These are phyloP conservation scores for Fusarium tanahbumbuense DNA, from an alignment of 2,329 filamentous ascomycete genomes.

Conservation along the genomic window DNA sequence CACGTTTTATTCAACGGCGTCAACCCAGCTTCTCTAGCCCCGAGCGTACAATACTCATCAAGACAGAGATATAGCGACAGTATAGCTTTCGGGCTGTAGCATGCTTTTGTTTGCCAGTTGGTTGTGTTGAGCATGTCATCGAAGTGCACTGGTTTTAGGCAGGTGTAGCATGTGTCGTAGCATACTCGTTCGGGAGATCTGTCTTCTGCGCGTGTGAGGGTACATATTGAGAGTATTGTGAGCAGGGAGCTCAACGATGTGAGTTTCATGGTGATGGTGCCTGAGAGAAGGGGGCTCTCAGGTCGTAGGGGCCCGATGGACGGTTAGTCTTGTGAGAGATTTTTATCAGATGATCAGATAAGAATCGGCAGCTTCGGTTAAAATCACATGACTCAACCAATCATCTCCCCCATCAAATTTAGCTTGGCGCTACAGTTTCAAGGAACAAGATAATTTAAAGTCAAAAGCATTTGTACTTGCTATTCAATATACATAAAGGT, in stretches of 20 bases:
- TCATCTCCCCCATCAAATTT: neutral
- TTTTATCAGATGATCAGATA: slow-evolving; percentile 50
- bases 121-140: slow-evolving; percentile 45
- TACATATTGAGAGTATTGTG: slow-evolving; percentile 5
- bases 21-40: slow-evolving; percentile 42
- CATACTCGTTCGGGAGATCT: slow-evolving; percentile 44
- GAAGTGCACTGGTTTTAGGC: slow-evolving; percentile 48
- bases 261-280: slow-evolving; percentile 35
- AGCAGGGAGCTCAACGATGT: slow-evolving; percentile 3
- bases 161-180: slow-evolving; percentile 49
- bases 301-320: slow-evolving; percentile 5
- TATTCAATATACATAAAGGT: neutral
- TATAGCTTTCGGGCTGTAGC: slow-evolving; percentile 47
- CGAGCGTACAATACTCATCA: slow-evolving; percentile 50
- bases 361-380: slow-evolving; percentile 1
- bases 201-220: too few relatives aligned
- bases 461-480: neutral
- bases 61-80: slow-evolving; percentile 55
- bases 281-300: neutral
- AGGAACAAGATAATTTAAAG: neutral
- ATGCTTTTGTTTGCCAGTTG: slow-evolving; percentile 39
- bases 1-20: slow-evolving; percentile 53
- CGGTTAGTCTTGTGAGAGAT: slow-evolving; percentile 19
- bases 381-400: slow-evolving; percentile 7
- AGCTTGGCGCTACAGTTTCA: neutral